These are phyloP conservation scores for Diaporthe caulivora DNA, from an alignment of 2,329 filamentous ascomycete genomes.

Conservation along the genomic window DNA sequence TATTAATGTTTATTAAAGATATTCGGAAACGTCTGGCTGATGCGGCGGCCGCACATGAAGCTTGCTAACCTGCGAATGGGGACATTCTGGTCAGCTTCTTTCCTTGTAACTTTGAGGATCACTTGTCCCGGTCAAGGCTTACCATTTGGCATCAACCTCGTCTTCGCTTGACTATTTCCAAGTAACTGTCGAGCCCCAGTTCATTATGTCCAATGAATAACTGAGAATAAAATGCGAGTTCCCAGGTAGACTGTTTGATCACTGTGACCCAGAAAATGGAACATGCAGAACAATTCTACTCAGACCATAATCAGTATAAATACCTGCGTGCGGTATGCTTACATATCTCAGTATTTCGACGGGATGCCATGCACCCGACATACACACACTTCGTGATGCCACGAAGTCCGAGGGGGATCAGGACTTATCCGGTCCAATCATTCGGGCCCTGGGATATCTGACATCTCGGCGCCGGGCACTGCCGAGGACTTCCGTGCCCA, in stretches of 20 bases:
- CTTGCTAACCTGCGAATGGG: background rate
- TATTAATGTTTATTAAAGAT: background rate
- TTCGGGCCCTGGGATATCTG: background rate
- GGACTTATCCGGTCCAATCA: background rate
- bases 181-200: background rate
- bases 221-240: background rate
- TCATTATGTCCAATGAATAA: background rate
- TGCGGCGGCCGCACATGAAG: background rate
- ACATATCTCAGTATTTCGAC: background rate
- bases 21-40: background rate
- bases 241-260: background rate
- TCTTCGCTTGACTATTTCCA: background rate
- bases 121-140: background rate
- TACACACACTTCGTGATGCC: background rate
- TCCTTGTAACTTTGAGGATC: background rate
- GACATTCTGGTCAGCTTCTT: background rate
- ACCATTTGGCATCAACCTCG: background rate
- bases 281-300: background rate
- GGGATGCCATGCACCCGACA: background rate
- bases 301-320: background rate
- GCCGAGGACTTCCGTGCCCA: slow-evolving; percentile 1
- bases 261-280: background rate
- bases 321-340: background rate
- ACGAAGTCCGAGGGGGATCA: background rate
- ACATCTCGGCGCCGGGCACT: background rate